These are phyloP conservation scores for Magnusiomyces fungicola DNA, from an alignment of 1,139 yeast genomes.

Conservation along the genomic window DNA sequence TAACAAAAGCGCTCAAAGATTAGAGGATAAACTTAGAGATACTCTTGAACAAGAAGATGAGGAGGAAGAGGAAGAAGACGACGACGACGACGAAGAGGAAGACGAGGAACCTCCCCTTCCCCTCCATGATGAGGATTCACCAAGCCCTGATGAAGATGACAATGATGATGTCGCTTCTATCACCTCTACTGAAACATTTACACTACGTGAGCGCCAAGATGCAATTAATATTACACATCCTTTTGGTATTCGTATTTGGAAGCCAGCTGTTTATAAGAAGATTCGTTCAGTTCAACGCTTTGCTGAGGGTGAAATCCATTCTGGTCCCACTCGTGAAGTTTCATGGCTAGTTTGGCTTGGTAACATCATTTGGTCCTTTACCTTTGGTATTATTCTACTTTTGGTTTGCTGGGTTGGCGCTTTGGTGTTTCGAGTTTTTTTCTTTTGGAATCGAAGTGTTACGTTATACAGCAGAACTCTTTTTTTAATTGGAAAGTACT, in stretches of 20 bases:
- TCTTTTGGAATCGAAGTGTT: constrained; percentile 36
- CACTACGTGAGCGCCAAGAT: constrained; percentile 87
- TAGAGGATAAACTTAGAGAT: too few relatives aligned
- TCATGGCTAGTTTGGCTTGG: constrained; percentile 59
- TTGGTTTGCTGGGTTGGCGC: constrained; percentile 52
- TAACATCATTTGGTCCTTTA: constrained; percentile 67
- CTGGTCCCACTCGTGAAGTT: constrained; percentile 50
- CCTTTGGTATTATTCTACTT: constrained; percentile 61
- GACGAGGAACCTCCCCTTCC: too few relatives aligned
- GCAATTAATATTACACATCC: constrained; percentile 97
- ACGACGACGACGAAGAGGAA: too few relatives aligned
- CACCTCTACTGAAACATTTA: constrained; percentile 58
- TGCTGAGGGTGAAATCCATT: constrained; percentile 93
- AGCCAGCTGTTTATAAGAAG: constrained; percentile 92
- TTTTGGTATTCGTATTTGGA: constrained; percentile 97
- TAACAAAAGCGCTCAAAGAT: too few relatives aligned
- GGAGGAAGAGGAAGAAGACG: too few relatives aligned
- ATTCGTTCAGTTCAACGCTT: constrained; percentile 83
- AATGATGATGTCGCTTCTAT: constrained; percentile 41
- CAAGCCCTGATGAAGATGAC: constrained; percentile 28
- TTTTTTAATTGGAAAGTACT: constrained; percentile 58
- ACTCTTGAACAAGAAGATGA: too few relatives aligned
- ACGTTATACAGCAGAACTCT: constrained; percentile 54
- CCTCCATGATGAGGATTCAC: too few relatives aligned
- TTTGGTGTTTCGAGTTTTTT: constrained; percentile 32